Percentiles rank a stretch among this genome's conserved stretches.
These are phyloP conservation scores for Pulchroboletus neoregius DNA, from an alignment of 1,284 basidiomycete species.

Conservation along the genomic window DNA sequence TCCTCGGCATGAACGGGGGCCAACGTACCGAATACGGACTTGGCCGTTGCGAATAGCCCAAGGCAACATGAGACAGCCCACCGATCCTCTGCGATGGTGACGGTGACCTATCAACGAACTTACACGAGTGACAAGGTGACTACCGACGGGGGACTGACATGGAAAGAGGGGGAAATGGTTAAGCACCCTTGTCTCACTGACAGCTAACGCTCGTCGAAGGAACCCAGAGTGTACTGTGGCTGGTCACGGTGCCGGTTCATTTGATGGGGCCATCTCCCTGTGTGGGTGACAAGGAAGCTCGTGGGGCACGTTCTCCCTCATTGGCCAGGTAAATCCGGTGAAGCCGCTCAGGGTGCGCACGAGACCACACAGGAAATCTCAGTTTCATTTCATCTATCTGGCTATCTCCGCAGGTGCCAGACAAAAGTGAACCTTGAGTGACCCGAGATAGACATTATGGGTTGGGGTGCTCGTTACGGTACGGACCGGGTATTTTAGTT, in stretches of 20 bases:
- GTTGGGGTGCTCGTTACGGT: slow-evolving; percentile 16
- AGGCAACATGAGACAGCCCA: not conserved
- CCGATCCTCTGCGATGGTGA: not conserved
- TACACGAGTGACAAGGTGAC: not conserved
- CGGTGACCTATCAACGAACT: not conserved
- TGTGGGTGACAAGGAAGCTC: slow-evolving; percentile 5
- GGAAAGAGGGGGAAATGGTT: not conserved
- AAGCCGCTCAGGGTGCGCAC: slow-evolving; percentile 3
- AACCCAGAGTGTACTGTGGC: slow-evolving; percentile 2
- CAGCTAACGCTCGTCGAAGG: slow-evolving; percentile 3
- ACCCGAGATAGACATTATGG: not conserved
- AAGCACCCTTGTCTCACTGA: slow-evolving; percentile 4
- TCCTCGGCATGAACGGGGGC: not conserved
- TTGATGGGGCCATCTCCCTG: slow-evolving; percentile 2
- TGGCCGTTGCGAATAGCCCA: not conserved
- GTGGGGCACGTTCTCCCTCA: slow-evolving; percentile 5
- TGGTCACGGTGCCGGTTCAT: slow-evolving; percentile 11
- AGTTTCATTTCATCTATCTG: slow-evolving; percentile 10
- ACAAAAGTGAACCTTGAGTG: slow-evolving; percentile 4
- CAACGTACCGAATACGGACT: not conserved
- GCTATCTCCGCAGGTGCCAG: slow-evolving; percentile 27
- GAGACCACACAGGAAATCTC: slow-evolving; percentile 4
- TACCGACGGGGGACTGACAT: not conserved
- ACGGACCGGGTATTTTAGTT: not conserved
- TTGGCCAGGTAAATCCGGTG: slow-evolving; percentile 12